Evolutionary conservation across 345 rosid species (phyloP).

Genomic region (Cardamine chenopodiifolia): DNA sequence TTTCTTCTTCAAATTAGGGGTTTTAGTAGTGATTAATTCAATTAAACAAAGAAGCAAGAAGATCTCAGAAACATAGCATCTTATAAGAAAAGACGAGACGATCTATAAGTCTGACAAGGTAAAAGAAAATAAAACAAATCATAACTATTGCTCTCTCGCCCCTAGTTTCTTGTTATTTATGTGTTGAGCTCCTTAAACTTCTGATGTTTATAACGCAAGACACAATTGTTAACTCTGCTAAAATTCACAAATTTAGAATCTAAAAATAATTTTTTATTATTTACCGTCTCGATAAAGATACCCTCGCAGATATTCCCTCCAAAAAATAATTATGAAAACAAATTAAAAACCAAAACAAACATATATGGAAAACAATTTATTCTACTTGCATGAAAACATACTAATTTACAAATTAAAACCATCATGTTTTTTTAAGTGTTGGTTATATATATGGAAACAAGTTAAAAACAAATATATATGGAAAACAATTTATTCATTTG

Average conservation of each 20-base stretch:
- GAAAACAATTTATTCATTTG: no score
- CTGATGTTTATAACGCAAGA: background rate
- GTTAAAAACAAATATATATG: no score
- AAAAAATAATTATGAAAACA: no score
- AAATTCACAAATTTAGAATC: background rate
- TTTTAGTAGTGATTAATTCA: background rate
- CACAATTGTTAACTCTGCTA: background rate
- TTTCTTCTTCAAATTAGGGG: background rate
- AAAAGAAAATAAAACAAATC: background rate
- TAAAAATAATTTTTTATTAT: no score
- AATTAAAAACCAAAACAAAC: no score
- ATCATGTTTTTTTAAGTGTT: no score
- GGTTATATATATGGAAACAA: no score
- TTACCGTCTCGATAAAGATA: no score
- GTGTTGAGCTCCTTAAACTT: background rate
- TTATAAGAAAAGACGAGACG: conserved; percentile 8
- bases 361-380: no score
- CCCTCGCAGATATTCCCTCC: no score
- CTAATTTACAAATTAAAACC: no score
- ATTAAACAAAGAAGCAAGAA: background rate
- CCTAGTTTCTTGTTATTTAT: conserved; percentile 2
- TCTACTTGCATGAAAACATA: no score
- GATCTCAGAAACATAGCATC: background rate
- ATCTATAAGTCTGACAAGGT: conserved; percentile 10
- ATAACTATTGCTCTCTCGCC: background rate